Percentiles rank a stretch among this genome's conserved stretches.
Evolutionary conservation across 2,329 filamentous ascomycete species (phyloP).

Genomic region (Cercospora citrullina): DNA sequence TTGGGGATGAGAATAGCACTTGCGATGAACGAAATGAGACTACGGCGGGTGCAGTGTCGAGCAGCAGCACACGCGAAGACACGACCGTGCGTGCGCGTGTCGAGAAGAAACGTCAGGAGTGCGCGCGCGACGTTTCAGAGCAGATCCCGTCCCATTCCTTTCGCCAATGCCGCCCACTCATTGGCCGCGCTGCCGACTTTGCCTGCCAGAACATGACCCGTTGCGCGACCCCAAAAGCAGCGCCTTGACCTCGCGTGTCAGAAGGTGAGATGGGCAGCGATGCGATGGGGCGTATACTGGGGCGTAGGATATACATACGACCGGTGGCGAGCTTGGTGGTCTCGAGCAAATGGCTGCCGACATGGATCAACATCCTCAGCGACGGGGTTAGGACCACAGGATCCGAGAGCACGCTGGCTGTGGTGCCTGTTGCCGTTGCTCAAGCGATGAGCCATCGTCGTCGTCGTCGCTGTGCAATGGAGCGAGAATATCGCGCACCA

Average conservation of each 20-base stretch:
- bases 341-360: conserved; percentile 3
- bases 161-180: not conserved
- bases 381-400: not conserved
- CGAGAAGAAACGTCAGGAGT: not conserved
- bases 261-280: not conserved
- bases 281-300: not conserved
- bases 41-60: not conserved
- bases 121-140: not conserved
- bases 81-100: not conserved
- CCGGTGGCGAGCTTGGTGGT: conserved; percentile 11
- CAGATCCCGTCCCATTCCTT: not conserved
- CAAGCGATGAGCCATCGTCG: not conserved
- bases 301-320: not conserved
- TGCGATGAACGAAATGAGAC: not conserved
- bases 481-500: not conserved
- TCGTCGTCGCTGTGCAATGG: not conserved
- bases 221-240: not conserved
- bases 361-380: conserved; percentile 1
- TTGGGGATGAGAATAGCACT: not conserved
- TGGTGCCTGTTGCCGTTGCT: conserved; percentile 1
- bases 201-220: not conserved
- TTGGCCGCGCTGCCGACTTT: not conserved
- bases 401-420: too few species aligned
- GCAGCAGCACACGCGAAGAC: not conserved
- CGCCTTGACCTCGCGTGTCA: not conserved